Conservation (phyloP, 805 yeast genomes). For the Cyberlindnera xishuangbannaensis region DNA sequence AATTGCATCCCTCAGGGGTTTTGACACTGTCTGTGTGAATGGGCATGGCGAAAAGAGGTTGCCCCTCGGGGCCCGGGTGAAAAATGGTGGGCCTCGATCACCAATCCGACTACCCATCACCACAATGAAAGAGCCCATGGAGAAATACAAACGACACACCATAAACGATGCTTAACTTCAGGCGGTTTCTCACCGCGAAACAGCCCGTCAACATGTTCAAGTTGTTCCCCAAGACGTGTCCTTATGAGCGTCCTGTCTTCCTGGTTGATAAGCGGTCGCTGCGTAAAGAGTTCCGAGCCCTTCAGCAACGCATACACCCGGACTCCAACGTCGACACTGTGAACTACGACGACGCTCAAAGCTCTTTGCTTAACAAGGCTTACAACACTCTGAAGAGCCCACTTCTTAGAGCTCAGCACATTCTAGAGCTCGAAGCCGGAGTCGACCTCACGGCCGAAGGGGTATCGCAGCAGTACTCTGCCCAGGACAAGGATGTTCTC, state of each 20-base stretch:
- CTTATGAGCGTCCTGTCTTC: slow-evolving; percentile 68
- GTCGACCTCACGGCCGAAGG: slow-evolving; percentile 60
- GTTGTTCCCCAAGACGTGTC: slow-evolving; percentile 73
- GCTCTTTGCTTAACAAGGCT: slow-evolving; percentile 68
- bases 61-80: too few relatives aligned
- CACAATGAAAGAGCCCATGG: too few relatives aligned
- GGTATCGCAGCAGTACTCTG: slow-evolving; percentile 26
- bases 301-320: slow-evolving; percentile 80
- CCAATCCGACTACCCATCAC: too few relatives aligned
- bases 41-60: too few relatives aligned
- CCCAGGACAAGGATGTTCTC: slow-evolving; percentile 48
- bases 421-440: slow-evolving; percentile 36
- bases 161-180: slow-evolving; percentile 7
- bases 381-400: slow-evolving; percentile 70
- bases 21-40: too few relatives aligned
- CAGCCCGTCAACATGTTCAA: slow-evolving; percentile 39
- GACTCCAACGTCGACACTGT: slow-evolving; percentile 40
- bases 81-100: too few relatives aligned
- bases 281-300: slow-evolving; percentile 65
- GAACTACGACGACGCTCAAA: slow-evolving; percentile 28
- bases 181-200: slow-evolving; percentile 9
- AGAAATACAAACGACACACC: too few relatives aligned
- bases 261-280: slow-evolving; percentile 47
- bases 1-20: too few relatives aligned
- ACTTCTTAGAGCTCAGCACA: slow-evolving; percentile 59